Percentiles rank a stretch among this genome's conserved stretches.
Evolutionary conservation across 1,284 basidiomycete genomes (phyloP).

Genomic region (Cryptococcus jaspeensis): DNA sequence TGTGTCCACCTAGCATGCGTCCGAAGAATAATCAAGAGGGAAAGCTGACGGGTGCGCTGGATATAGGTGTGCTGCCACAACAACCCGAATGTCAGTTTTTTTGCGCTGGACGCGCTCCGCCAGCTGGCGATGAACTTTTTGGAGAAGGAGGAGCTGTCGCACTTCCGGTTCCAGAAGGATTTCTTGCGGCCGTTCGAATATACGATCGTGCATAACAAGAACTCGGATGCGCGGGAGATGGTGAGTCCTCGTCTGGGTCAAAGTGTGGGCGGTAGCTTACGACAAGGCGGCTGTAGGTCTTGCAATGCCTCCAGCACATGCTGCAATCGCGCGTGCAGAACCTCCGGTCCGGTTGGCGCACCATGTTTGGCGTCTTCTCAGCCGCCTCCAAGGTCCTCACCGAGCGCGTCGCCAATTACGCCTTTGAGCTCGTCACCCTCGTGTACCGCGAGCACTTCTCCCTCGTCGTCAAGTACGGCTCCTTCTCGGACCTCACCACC

Average conservation of each 20-base stretch:
- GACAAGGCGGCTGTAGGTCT: constrained; percentile 60
- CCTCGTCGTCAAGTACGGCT: constrained; percentile 86
- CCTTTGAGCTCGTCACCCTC: constrained; percentile 93
- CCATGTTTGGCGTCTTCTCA: constrained; percentile 98
- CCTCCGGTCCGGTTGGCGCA: constrained; percentile 96
- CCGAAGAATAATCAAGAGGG: neutral
- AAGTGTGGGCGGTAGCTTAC: neutral
- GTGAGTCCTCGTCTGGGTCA: constrained; percentile 54
- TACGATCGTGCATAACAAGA: constrained; percentile 94
- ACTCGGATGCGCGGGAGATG: constrained; percentile 95
- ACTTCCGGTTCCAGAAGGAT: constrained; percentile 99
- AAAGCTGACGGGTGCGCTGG: neutral
- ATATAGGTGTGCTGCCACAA: constrained; percentile 92
- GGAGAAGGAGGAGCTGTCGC: constrained; percentile 95
- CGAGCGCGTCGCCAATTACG: constrained; percentile 90
- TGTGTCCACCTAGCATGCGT: constrained; percentile 47
- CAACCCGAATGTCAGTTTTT: constrained; percentile 94
- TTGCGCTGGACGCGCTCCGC: constrained; percentile 94
- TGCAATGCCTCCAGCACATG: constrained; percentile 99
- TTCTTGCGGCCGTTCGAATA: constrained; percentile 98
- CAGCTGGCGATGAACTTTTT: constrained; percentile 98
- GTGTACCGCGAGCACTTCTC: constrained; percentile 88
- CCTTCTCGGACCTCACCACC: constrained; percentile 92
- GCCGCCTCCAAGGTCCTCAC: constrained; percentile 92
- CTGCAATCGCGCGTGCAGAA: constrained; percentile 92